These are phyloP conservation scores for Pichia heedii DNA, from an alignment of 805 yeast genomes.

Conservation along the genomic window DNA sequence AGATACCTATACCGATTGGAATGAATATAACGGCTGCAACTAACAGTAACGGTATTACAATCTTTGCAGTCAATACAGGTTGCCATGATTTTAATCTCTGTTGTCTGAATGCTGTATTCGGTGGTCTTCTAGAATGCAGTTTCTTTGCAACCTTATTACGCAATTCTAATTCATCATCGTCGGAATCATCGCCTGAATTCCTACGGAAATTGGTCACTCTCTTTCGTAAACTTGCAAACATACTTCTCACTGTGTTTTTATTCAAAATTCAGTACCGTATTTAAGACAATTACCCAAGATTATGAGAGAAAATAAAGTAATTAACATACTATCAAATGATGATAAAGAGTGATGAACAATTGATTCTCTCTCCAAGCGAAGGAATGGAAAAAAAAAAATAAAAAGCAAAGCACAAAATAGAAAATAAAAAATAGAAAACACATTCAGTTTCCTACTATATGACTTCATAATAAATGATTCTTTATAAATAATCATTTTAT, in stretches of 20 bases:
- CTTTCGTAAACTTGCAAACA: constrained; percentile 22
- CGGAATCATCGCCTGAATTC: constrained; percentile 10
- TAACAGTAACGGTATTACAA: constrained; percentile 79
- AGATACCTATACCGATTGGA: constrained; percentile 82
- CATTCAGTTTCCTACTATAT: too few species aligned
- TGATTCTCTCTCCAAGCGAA: too few species aligned
- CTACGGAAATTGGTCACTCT: constrained; percentile 14
- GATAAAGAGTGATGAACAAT: too few species aligned
- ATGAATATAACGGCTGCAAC: constrained; percentile 71
- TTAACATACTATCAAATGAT: too few species aligned
- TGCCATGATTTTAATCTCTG: constrained; percentile 57
- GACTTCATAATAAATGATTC: too few species aligned
- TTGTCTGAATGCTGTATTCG: constrained; percentile 74
- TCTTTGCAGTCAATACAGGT: constrained; percentile 85
- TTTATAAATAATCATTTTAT: too few species aligned
- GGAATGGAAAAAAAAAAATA: too few species aligned
- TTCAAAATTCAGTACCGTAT: too few species aligned
- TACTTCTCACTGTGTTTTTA: constrained; percentile 1
- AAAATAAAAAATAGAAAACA: too few species aligned
- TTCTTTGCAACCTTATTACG: constrained; percentile 18
- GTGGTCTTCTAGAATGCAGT: constrained; percentile 43
- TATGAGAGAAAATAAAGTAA: too few species aligned
- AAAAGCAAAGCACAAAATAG: too few species aligned
- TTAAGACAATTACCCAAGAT: too few species aligned
- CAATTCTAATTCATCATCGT: constrained; percentile 21